Evolutionary conservation across 768 basidiomycete genomes (phyloP).

Genomic region (Lactarius psammicola): DNA sequence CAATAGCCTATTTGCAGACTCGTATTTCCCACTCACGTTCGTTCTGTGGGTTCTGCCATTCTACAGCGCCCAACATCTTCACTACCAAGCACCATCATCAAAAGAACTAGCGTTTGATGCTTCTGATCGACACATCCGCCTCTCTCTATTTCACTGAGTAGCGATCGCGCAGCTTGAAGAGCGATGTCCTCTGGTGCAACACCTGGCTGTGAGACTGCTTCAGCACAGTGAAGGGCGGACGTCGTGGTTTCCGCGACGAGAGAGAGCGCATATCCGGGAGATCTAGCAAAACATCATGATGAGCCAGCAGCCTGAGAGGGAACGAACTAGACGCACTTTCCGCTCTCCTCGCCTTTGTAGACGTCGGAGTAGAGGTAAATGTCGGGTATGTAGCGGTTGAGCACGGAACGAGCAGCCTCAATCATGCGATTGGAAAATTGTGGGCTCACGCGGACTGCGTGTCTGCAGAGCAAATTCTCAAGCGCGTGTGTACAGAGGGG

Average conservation of each 20-base stretch:
- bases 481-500: background rate
- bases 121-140: slow-evolving; percentile 91
- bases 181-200: slow-evolving; percentile 93
- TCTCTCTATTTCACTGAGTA: slow-evolving; percentile 72
- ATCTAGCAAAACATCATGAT: slow-evolving; percentile 48
- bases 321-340: slow-evolving; percentile 65
- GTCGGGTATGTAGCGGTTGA: slow-evolving; percentile 97
- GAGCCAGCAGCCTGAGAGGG: background rate
- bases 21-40: slow-evolving; percentile 50
- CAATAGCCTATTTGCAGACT: slow-evolving; percentile 18
- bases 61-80: slow-evolving; percentile 92
- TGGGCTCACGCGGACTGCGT: slow-evolving; percentile 94
- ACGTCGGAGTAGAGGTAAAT: slow-evolving; percentile 98
- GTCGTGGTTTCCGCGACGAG: slow-evolving; percentile 92
- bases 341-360: slow-evolving; percentile 95
- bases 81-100: slow-evolving; percentile 95
- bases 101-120: slow-evolving; percentile 80
- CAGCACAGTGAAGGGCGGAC: slow-evolving; percentile 80
- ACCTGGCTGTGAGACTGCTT: slow-evolving; percentile 79
- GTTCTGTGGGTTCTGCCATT: slow-evolving; percentile 78
- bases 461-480: slow-evolving; percentile 46
- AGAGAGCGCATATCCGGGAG: slow-evolving; percentile 92
- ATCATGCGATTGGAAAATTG: slow-evolving; percentile 99
- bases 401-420: slow-evolving; percentile 84
- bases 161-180: slow-evolving; percentile 69